Evolutionary conservation across 768 basidiomycete species (phyloP).

Genomic region (Psilocybe azurescens): DNA sequence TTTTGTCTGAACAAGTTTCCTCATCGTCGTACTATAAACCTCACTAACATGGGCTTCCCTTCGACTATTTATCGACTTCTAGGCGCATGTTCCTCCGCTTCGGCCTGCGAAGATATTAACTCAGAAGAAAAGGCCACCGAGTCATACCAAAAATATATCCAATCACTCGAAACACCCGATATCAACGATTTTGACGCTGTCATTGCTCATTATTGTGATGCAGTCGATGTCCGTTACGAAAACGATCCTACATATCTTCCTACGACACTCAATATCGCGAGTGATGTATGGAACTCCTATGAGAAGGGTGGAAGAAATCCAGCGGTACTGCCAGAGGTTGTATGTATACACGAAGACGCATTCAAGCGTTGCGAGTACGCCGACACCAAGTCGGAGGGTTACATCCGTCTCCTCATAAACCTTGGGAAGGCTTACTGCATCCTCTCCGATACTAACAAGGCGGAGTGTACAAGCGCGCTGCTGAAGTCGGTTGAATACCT

Average conservation of each 20-base stretch:
- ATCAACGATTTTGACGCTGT: not conserved
- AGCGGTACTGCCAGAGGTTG: not conserved
- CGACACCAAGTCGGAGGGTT: not conserved
- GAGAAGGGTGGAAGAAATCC: not conserved
- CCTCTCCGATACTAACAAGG: not conserved
- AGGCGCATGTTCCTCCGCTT: not conserved
- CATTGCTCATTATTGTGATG: not conserved
- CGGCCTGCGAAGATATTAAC: not conserved
- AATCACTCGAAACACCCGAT: not conserved
- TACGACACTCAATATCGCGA: not conserved
- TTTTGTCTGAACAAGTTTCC: too few species aligned
- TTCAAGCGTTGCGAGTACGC: not conserved
- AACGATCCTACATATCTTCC: not conserved
- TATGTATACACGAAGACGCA: not conserved
- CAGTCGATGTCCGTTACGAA: not conserved
- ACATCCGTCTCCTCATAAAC: not conserved
- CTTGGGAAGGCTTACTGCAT: not conserved
- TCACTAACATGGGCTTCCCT: not conserved
- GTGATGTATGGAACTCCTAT: not conserved
- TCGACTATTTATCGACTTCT: not conserved
- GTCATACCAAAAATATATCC: not conserved
- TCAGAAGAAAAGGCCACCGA: not conserved
- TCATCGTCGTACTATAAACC: not conserved
- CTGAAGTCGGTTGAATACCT: not conserved
- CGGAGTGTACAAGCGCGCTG: not conserved